Evolutionary conservation across 2,329 filamentous ascomycete genomes (phyloP), one percentile per base, ranked within the genome.

Genomic region (Chrysoporthe austroafricana): DNA sequence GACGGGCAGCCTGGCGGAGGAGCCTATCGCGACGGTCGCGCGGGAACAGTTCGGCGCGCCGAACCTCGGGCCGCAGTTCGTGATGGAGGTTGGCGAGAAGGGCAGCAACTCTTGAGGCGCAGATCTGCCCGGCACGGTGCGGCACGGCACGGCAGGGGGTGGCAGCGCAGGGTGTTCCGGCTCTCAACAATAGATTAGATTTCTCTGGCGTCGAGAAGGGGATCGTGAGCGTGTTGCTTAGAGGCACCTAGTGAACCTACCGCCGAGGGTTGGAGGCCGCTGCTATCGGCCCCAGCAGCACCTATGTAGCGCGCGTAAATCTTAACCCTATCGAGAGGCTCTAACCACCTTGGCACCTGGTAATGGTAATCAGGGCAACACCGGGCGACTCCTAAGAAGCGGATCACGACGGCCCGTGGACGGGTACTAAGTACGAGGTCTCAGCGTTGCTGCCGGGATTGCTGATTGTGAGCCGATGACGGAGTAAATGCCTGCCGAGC

Each of bases 61-160:
- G 16, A 70, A 66, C 21, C 73, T 71, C 42, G 77, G 77, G 7
- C 77, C 78, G 32, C 74, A 75, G 69, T 80, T 75, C 68, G 74
- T 78, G 7, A 63, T 64, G 64, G 65, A 69, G 62, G 4, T 69
- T 14, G 21, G 65, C 26, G 44, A 32, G n/a, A 26, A 42, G 60
- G 64, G 48, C 11, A 61, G 64, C 59, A 63, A 66, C n/a, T 61
- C 61, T 6, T 65, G 42, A 65, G 32, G 16, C 21, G 32, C 14
- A 34, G 6, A n/a, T 57, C 8, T 6, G 4, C 21, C 26, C 21
- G 3, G 54, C 16, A 42, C 16, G 3, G 46, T 1, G 2, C 26
- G 26, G 26, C 26, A 50, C 13, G 46, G n/a, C 46, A 21, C 13
- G n/a, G 46, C 26, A 26, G 26, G 26, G 2, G 26, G 26, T 26